These are phyloP conservation scores for Pelargonium myrrhifolium DNA, from an alignment of 441 rosid genomes.

Conservation along the genomic window DNA sequence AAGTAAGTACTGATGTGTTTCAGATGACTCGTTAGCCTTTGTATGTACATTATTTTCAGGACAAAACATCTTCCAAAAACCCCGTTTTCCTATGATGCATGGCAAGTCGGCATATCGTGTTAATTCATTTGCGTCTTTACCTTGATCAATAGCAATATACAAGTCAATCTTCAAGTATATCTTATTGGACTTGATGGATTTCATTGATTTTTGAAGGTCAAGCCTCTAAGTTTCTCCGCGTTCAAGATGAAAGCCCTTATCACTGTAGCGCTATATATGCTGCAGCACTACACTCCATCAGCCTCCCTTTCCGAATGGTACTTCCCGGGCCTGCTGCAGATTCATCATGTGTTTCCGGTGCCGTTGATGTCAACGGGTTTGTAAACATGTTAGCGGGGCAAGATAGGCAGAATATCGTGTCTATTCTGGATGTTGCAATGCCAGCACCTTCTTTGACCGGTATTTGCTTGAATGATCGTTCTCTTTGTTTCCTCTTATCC, in stretches of 20 bases:
- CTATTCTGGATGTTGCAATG: constrained; percentile 64
- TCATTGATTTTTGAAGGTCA: constrained; percentile 40
- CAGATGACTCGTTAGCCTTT: constrained; percentile 11
- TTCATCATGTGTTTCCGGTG: constrained; percentile 40
- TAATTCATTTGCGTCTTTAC: not conserved
- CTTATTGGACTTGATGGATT: not conserved
- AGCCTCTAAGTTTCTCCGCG: constrained; percentile 43
- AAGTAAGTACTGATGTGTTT: constrained; percentile 37
- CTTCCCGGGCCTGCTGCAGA: constrained; percentile 38
- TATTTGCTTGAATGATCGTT: constrained; percentile 19
- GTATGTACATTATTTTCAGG: constrained; percentile 1
- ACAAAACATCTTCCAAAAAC: too few relatives aligned
- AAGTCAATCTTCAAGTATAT: not conserved
- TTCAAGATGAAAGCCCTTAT: constrained; percentile 67
- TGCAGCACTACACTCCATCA: constrained; percentile 68
- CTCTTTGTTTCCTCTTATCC: not conserved
- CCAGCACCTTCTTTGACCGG: constrained; percentile 56
- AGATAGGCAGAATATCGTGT: constrained; percentile 57
- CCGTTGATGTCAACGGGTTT: constrained; percentile 49
- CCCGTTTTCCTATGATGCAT: too few relatives aligned
- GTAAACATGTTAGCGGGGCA: constrained; percentile 53
- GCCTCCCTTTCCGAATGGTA: constrained; percentile 66
- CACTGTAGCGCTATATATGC: constrained; percentile 71
- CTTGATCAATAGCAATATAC: too few relatives aligned
- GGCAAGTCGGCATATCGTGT: not conserved